phyloP scores from a whole-genome alignment of 352 stramenopile species.

The Phytophthora pistaciae region DNA sequence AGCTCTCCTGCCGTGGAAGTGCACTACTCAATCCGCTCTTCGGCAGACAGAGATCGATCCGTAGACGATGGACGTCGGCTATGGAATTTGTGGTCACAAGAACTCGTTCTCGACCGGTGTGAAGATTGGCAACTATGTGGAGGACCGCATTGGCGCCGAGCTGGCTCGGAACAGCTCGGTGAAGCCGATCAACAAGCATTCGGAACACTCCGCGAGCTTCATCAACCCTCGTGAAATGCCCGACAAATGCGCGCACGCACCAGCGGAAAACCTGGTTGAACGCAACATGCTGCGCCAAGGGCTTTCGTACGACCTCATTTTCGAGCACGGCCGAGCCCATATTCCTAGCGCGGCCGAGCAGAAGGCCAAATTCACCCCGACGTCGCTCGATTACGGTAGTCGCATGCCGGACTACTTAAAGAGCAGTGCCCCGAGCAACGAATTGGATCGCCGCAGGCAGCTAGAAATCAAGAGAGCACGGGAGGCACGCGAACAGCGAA shows the following conservation, averaged over 20 bases:
- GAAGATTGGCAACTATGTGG: constrained; percentile 87
- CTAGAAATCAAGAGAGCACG: constrained; percentile 52
- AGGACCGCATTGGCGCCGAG: constrained; percentile 73
- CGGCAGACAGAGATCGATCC: not conserved
- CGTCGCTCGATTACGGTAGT: constrained; percentile 61
- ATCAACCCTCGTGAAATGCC: constrained; percentile 63
- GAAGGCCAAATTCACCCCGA: constrained; percentile 60
- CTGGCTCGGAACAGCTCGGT: constrained; percentile 49
- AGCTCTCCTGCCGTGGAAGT: not conserved
- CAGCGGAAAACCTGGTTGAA: constrained; percentile 59
- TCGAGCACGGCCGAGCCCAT: constrained; percentile 70
- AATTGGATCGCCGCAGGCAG: constrained; percentile 42
- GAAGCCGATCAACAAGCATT: constrained; percentile 53
- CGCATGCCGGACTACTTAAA: constrained; percentile 37
- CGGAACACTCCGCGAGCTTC: constrained; percentile 64
- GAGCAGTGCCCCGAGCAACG: constrained; percentile 34
- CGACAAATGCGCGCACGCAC: constrained; percentile 60
- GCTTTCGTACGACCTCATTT: constrained; percentile 78
- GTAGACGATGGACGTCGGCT: constrained; percentile 54
- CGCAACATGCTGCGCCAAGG: constrained; percentile 61
- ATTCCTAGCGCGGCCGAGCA: constrained; percentile 54
- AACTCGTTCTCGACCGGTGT: constrained; percentile 81
- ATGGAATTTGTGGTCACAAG: constrained; percentile 86
- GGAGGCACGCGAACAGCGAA: constrained; percentile 48
- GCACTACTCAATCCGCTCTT: constrained; percentile 7